A percentile compares a stretch with the other conserved stretches of the same genome.
phyloP scores from a whole-genome alignment of 2,329 filamentous ascomycete genomes.

The Diaporthe humulicola region DNA sequence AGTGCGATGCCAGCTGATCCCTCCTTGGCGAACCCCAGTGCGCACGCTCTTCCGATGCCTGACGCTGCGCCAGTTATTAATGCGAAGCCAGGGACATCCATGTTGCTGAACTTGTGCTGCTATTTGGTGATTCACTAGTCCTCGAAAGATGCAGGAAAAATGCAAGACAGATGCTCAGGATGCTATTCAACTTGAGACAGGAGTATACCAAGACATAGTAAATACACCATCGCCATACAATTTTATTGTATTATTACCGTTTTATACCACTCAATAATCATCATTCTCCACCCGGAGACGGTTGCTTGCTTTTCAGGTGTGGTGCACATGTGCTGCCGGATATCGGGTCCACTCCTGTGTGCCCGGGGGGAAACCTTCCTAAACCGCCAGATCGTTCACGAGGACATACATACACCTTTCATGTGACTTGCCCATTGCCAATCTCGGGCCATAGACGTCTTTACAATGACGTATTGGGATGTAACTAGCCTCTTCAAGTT shows the following conservation, averaged over 20 bases:
- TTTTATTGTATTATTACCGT: neutral
- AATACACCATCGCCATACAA: neutral
- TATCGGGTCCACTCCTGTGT: neutral
- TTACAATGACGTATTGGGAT: neutral
- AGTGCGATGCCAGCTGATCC: slow-evolving; percentile 47
- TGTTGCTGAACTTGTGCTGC: slow-evolving; percentile 27
- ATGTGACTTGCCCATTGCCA: neutral
- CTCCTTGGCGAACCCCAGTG: slow-evolving; percentile 46
- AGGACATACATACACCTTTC: neutral
- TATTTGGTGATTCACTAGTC: neutral
- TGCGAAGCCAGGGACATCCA: slow-evolving; percentile 49
- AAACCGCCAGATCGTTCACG: neutral
- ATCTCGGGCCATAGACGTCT: neutral
- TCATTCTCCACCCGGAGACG: neutral
- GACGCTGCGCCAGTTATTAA: slow-evolving; percentile 49
- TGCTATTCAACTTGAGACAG: too few species aligned
- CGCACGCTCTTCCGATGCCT: slow-evolving; percentile 49
- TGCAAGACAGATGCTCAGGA: neutral
- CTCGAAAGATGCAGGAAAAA: neutral
- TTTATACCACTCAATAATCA: neutral
- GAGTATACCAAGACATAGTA: too few species aligned
- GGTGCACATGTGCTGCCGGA: neutral
- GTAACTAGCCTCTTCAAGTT: neutral
- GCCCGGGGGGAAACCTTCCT: neutral
- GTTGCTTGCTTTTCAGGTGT: neutral